Evolutionary conservation across 164 flowering plant species (phyloP).

Genomic region (Aristolochia contorta): DNA sequence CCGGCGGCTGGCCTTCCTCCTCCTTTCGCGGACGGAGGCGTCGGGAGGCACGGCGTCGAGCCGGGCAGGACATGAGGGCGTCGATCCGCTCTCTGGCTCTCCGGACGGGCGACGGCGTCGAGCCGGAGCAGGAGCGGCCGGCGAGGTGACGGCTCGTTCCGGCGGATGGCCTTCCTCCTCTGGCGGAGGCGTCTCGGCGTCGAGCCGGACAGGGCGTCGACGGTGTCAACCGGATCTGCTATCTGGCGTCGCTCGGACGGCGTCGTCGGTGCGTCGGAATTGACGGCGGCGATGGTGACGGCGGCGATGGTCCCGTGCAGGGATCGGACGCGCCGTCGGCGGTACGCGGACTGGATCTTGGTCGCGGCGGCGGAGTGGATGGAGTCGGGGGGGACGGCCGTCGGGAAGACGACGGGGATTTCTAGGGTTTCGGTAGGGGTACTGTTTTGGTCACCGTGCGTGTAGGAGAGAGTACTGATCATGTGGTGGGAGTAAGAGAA

Average conservation of each 20-base stretch:
- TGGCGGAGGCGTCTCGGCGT: slow-evolving; percentile 70
- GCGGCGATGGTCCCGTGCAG: slow-evolving; percentile 40
- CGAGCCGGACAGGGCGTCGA: slow-evolving; percentile 70
- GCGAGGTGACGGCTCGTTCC: no score
- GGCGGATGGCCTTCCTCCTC: no score
- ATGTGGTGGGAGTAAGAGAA: no score
- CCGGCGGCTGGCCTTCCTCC: slow-evolving; percentile 68
- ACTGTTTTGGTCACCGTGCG: no score
- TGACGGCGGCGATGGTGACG: slow-evolving; percentile 70
- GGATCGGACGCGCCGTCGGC: slow-evolving; percentile 40
- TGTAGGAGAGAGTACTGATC: no score
- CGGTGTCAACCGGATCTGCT: slow-evolving; percentile 50
- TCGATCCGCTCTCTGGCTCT: no score
- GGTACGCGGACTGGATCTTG: slow-evolving; percentile 67
- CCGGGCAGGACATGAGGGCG: slow-evolving; percentile 44
- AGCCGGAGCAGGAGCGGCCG: slow-evolving; percentile 55
- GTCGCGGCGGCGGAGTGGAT: slow-evolving; percentile 31
- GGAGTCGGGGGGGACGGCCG: slow-evolving; percentile 11
- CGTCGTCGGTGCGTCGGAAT: slow-evolving; percentile 83
- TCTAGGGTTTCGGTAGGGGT: no score
- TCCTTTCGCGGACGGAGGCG: slow-evolving; percentile 57
- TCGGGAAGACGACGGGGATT: not conserved
- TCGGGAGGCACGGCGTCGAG: slow-evolving; percentile 86
- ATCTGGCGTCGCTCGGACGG: slow-evolving; percentile 39
- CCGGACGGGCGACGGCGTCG: slow-evolving; percentile 74